These are phyloP conservation scores for Ustilago bromivora DNA, from an alignment of 1,284 basidiomycete genomes.

Conservation along the genomic window DNA sequence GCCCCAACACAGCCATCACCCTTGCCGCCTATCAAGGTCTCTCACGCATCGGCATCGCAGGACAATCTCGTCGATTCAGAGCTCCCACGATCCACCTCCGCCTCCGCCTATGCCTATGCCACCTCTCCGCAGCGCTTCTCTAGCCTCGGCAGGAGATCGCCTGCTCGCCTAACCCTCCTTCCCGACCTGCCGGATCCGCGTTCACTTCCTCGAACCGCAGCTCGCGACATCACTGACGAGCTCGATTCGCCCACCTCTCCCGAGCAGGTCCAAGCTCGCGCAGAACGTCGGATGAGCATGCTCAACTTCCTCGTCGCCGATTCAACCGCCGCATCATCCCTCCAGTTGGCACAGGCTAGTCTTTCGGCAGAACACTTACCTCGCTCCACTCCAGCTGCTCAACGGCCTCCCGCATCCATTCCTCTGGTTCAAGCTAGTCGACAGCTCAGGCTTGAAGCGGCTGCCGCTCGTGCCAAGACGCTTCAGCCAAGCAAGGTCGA, in stretches of 20 bases:
- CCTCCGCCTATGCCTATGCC: not conserved
- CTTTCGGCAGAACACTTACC: conserved; percentile 36
- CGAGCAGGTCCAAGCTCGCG: conserved; percentile 8
- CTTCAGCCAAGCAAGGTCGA: conserved; percentile 27
- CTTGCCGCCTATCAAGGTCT: not conserved
- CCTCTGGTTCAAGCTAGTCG: conserved; percentile 42
- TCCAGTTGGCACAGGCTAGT: conserved; percentile 21
- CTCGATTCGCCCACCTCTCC: conserved; percentile 23
- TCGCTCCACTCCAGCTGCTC: conserved; percentile 1
- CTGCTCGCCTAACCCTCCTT: conserved; percentile 6
- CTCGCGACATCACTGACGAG: conserved; percentile 34
- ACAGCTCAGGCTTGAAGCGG: conserved; percentile 18
- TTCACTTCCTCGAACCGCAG: conserved; percentile 8
- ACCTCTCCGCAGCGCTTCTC: conserved; percentile 35
- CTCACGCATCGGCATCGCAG: not conserved
- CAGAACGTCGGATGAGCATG: conserved; percentile 48
- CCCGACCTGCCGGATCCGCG: not conserved
- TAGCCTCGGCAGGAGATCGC: conserved; percentile 25
- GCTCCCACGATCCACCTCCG: conserved; percentile 7
- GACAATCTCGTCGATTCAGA: not conserved
- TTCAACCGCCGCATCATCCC: not conserved
- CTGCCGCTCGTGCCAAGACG: conserved; percentile 12
- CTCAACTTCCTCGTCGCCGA: conserved; percentile 45
- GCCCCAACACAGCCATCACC: not conserved
- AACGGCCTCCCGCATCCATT: conserved; percentile 25